Evolutionary conservation across 1,284 basidiomycete genomes (phyloP), one percentile per base, ranked within the genome.

Genomic region (Neolentinus lepideus): DNA sequence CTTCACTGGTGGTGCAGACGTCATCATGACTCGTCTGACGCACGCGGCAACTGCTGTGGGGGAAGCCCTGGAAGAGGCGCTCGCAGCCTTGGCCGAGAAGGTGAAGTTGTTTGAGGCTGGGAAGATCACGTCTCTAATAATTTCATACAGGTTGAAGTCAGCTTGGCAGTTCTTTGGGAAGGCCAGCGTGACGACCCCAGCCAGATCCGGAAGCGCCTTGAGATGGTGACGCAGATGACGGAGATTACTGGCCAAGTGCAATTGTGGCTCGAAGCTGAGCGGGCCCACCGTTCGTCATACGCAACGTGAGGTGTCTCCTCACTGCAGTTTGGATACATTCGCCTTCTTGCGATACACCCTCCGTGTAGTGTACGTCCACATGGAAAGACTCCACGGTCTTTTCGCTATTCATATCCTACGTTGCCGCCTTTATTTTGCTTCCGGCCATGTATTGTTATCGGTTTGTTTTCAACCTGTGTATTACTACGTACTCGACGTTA

Each of bases 151-250:
- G 67, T 84, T 51, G 82, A 84, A 66, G 80, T 82, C 58, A 79
- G 74, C 60, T 64, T 84, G 56, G 74, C 80, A 10, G 77, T 83
- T 14, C 73, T 85, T 4, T 84, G 82, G 81, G 81, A 84, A 64
- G 74, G 72, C 21, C 65, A 71, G 3, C 70, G 69, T 50, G 78
- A 83, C 57, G 74, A 75, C 63, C 74, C 75, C 14, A 63, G 66
- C 26, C 78, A 82, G 62, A 63, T 73, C 22, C 64, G 58, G 51
- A 70, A 70, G 12, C 75, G 78, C 27, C 61, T 65, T n/a, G 67
- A 72, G 27, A 67, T 78, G 27, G 66, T 79, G 54, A 64, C 70
- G 21, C 63, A 67, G 10, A 69, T 75, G 38, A 56, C 64, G 2
- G 66, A 67, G 29, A 69, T 83, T 53, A 64, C 76, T 2, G 57